Percentiles rank a stretch among this genome's conserved stretches.
Evolutionary conservation across 176 grass and related monocot species (phyloP).

Genomic region (Eleusine indica): DNA sequence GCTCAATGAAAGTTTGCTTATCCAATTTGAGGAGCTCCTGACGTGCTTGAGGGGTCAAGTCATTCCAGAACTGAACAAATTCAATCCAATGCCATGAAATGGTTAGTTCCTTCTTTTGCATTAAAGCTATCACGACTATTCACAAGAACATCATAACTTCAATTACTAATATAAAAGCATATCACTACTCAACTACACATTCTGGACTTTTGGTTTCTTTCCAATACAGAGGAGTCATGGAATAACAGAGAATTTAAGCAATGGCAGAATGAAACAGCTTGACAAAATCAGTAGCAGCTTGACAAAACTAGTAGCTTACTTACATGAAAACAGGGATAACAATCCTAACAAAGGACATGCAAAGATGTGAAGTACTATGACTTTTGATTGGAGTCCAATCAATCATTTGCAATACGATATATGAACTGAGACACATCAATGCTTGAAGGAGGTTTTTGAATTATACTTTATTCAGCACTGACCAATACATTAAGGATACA

Average conservation of each 20-base stretch:
- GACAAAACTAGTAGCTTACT: background rate
- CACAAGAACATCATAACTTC: slow-evolving; percentile 19
- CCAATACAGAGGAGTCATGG: background rate
- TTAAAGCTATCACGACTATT: slow-evolving; percentile 18
- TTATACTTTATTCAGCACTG: background rate
- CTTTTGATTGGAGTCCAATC: slow-evolving; percentile 13
- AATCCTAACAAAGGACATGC: background rate
- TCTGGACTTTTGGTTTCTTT: slow-evolving; percentile 16
- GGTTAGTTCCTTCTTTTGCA: slow-evolving; percentile 15
- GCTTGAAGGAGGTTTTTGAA: background rate
- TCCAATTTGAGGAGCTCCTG: slow-evolving; percentile 78
- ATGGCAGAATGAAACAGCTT: background rate
- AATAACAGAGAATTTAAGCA: background rate
- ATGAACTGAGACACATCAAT: background rate
- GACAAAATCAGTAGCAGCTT: background rate
- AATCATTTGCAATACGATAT: slow-evolving; percentile 8
- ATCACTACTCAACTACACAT: slow-evolving; percentile 6
- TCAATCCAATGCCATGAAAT: slow-evolving; percentile 33
- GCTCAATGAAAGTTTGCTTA: slow-evolving; percentile 94
- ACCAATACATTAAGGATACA: background rate
- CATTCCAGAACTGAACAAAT: slow-evolving; percentile 85
- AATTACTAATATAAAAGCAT: slow-evolving; percentile 18
- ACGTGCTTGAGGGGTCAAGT: slow-evolving; percentile 65
- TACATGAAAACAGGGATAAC: slow-evolving; percentile 1
- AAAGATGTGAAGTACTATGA: background rate